phyloP scores from a whole-genome alignment of 2,329 filamentous ascomycete genomes.

The Arthrobotrys musiformis region DNA sequence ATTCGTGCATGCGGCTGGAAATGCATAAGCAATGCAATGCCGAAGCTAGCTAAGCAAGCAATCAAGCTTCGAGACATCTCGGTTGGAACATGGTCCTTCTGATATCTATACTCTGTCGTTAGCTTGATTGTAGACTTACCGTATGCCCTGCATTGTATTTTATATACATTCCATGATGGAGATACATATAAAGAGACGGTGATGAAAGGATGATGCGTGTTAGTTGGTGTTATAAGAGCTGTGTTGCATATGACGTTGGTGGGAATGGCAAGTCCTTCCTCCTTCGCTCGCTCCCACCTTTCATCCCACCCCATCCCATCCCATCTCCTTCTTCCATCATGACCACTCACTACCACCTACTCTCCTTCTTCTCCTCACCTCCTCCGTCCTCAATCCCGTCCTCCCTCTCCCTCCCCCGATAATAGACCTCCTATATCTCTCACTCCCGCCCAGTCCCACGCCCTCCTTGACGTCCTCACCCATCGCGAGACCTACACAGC shows the following conservation, averaged over 20 bases:
- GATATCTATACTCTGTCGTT: too few relatives aligned
- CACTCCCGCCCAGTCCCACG: slow-evolving; percentile 65
- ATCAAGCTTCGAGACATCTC: background rate
- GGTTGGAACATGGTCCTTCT: background rate
- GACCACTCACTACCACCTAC: too few relatives aligned
- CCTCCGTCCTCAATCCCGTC: background rate
- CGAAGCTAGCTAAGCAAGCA: too few relatives aligned
- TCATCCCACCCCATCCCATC: slow-evolving; percentile 46
- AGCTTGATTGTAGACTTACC: too few relatives aligned
- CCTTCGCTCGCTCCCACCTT: background rate
- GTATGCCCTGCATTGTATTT: too few relatives aligned
- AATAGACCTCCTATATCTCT: slow-evolving; percentile 60
- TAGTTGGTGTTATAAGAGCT: too few relatives aligned
- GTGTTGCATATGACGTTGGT: slow-evolving; percentile 53
- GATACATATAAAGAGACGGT: too few relatives aligned
- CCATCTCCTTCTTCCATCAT: slow-evolving; percentile 28
- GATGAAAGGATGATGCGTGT: too few relatives aligned
- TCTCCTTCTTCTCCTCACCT: slow-evolving; percentile 42
- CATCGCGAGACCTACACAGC: slow-evolving; percentile 70
- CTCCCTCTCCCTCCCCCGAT: slow-evolving; percentile 17
- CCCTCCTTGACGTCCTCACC: slow-evolving; percentile 71
- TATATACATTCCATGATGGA: too few relatives aligned
- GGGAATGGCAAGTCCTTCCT: slow-evolving; percentile 40
- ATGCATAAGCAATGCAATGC: background rate
- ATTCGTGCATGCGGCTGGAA: background rate